Evolutionary conservation across 2,329 filamentous ascomycete genomes (phyloP), one percentile per base, ranked within the genome.

Genomic region (Harringtonia aguacate): DNA sequence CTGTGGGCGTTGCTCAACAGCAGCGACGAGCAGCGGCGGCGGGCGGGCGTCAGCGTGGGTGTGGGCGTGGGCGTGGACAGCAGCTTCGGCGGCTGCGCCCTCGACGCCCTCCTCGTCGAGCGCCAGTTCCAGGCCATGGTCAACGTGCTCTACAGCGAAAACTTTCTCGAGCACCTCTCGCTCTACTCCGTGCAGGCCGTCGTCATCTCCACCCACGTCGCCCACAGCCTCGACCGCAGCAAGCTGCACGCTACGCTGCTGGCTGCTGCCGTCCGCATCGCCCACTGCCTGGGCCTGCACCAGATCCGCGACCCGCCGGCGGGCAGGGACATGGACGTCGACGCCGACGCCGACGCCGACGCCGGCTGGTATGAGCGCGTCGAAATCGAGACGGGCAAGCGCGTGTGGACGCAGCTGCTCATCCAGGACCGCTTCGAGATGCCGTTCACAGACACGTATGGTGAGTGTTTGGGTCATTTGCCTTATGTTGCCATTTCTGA

Each of bases 391-490:
- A 55, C 58, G 8, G 60, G 60, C 6, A 55, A 57, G 38, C 50
- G 61, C 4, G 52, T 58, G 5, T 64, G 61, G 61, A 57, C 55
- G 36, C 60, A 64, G 48, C 47, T 57, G 13, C 55, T 61, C 12
- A 60, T 62, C 20, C 60, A 62, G 44, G 60, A 63, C 41, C 53
- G 61, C 40, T 62, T 55, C 38, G 44, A 48, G 24, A 52, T 62
- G 7, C 56, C 59, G 1, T 63, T 60, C 39, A 61, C 60, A 15
- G 59, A 62, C 22, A 59, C 57, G 6, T 63, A 62, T 43, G 52
- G 58, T 53, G 38, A 22, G 46, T 43, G 12, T 30, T 24, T 28
- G 22, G 21, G 18, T 21, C 8, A 8, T 6, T 10, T 15, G n/a
- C 8, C 18, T 36, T 18, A 20, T 9, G 14, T 22, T n/a, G 7